A percentile compares a stretch with the other conserved stretches of the same genome.
These are phyloP conservation scores for Sporothrix luriei DNA, from an alignment of 2,329 filamentous ascomycete species.

Conservation along the genomic window DNA sequence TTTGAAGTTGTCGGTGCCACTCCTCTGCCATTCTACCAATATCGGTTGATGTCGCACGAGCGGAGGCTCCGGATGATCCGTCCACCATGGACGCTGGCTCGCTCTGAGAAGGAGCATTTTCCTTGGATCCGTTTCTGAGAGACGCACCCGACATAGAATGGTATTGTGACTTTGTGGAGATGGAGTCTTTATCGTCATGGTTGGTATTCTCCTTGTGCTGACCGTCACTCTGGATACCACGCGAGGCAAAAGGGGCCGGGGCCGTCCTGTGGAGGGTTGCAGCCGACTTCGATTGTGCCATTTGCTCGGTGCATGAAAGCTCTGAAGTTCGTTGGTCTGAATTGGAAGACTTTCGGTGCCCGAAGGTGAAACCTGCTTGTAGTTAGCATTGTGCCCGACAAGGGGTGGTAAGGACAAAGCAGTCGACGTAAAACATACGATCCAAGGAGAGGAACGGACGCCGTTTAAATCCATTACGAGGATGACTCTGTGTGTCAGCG, in stretches of 20 bases:
- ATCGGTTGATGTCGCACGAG: constrained; percentile 1
- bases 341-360: neutral
- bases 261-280: neutral
- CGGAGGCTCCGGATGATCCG: neutral
- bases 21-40: constrained; percentile 25
- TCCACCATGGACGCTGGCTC: neutral
- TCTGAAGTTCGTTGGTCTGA: neutral
- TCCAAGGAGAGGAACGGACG: constrained; percentile 3
- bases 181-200: neutral
- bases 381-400: neutral
- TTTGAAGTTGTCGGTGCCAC: constrained; percentile 24
- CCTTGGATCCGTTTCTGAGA: neutral
- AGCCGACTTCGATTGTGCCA: neutral
- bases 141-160: constrained; percentile 10
- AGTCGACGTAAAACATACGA: neutral
- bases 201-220: neutral
- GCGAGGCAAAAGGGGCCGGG: neutral
- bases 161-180: neutral
- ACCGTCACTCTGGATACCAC: neutral
- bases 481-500: neutral
- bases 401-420: too few relatives aligned
- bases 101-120: neutral
- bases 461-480: neutral
- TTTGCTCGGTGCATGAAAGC: neutral
- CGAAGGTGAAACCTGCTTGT: neutral